These are phyloP conservation scores for Phytophthora melonis DNA, from an alignment of 352 stramenopile genomes.

Conservation along the genomic window DNA sequence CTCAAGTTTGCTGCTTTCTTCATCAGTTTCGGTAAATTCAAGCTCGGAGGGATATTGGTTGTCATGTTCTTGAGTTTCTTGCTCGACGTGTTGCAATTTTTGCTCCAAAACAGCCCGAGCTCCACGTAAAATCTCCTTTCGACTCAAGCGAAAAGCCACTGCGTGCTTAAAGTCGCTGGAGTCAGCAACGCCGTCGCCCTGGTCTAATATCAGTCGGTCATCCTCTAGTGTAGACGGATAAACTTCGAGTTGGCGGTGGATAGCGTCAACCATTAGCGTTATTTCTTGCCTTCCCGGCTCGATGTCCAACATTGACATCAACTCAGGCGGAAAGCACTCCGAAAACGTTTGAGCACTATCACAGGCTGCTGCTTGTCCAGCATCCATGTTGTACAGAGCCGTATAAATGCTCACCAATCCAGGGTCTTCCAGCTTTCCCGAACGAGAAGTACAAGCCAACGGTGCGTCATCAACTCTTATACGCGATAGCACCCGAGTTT, in stretches of 20 bases:
- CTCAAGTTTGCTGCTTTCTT: conserved; percentile 21
- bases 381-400: conserved; percentile 33
- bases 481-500: conserved; percentile 35
- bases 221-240: conserved; percentile 57
- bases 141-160: conserved; percentile 57
- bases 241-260: conserved; percentile 28
- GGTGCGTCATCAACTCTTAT: conserved; percentile 46
- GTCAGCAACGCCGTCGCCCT: background rate
- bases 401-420: conserved; percentile 47
- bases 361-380: conserved; percentile 34
- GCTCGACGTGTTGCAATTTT: background rate
- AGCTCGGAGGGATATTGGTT: background rate
- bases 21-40: background rate
- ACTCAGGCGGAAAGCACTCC: conserved; percentile 44
- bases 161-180: conserved; percentile 24
- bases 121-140: conserved; percentile 60
- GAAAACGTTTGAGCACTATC: conserved; percentile 33
- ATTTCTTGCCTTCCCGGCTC: conserved; percentile 8
- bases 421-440: conserved; percentile 41
- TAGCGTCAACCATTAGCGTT: conserved; percentile 15
- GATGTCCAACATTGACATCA: conserved; percentile 19
- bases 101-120: conserved; percentile 26
- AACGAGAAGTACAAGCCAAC: conserved; percentile 40
- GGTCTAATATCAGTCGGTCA: conserved; percentile 27
- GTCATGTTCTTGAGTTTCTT: background rate